Evolutionary conservation across 352 stramenopile species (phyloP), one percentile per base, ranked within the genome.

Genomic region (Pythium insidiosum): DNA sequence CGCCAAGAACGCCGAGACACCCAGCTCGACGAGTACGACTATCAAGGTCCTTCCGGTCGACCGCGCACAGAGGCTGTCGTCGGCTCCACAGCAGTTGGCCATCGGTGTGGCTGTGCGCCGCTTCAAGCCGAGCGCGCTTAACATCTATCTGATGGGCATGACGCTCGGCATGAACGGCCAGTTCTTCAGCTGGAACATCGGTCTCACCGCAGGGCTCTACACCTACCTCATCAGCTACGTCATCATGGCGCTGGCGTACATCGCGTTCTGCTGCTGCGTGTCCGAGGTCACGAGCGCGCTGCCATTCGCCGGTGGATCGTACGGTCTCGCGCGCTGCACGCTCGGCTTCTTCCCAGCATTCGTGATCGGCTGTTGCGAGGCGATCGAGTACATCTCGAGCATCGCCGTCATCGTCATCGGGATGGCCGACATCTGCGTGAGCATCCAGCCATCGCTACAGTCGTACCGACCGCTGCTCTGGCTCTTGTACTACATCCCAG

Each of bases 241-340:
- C 7, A 16, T 51, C 42, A 31, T 57, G 12, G 38, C 44, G 6
- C 10, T 47, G 3, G 58, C 53, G 9, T 67, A 67, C 44, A 13
- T 60, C 15, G 41, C 31, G 25, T 47, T 67, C n/a, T 50, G 30
- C 24, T 42, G 43, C 21, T 61, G 38, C 15, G 35, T 54, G 5
- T n/a, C 58, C 24, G 58, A 67, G 30, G 39, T 63, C 35, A 60
- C 48, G 0, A 43, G 47, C 35, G 45, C 50, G 12, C 44, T 66
- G n/a, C 53, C 58, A 18, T 66, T 66, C 28, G 53, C 52, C 0
- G 58, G 58, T n/a, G 53, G 58, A 3, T 33, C 58, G 15, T 66
- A 56, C 13, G 48, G 55, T 12, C 19, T 58, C 1, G 43, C 49
- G 12, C 38, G 55, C 11, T 63, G 55, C 20, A 63, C 49, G 19